Evolutionary conservation across 2,329 filamentous ascomycete species (phyloP).

Genomic region (Ascochyta rabiei): DNA sequence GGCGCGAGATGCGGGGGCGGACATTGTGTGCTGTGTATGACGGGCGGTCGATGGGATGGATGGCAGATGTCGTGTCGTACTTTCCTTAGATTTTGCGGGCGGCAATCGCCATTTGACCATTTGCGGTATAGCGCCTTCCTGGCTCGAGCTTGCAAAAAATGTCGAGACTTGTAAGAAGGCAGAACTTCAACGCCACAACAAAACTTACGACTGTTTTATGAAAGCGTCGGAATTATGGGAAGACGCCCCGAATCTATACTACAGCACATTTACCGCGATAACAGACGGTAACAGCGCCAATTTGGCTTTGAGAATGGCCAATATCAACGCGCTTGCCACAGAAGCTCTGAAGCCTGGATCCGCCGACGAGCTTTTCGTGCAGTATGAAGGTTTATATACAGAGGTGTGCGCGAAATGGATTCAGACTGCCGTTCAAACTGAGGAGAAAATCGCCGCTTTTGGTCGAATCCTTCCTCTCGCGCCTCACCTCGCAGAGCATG

Average conservation of each 20-base stretch:
- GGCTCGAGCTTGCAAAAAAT: slow-evolving; percentile 27
- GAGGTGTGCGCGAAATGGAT: slow-evolving; percentile 86
- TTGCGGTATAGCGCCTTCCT: slow-evolving; percentile 30
- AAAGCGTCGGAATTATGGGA: slow-evolving; percentile 46
- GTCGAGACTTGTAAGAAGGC: slow-evolving; percentile 21
- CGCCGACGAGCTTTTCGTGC: slow-evolving; percentile 75
- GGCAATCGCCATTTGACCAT: slow-evolving; percentile 15
- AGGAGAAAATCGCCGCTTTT: slow-evolving; percentile 68
- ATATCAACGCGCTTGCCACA: slow-evolving; percentile 36
- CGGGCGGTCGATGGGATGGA: slow-evolving; percentile 23
- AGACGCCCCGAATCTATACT: slow-evolving; percentile 34
- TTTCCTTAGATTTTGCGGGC: slow-evolving; percentile 40
- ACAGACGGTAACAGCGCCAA: slow-evolving; percentile 26
- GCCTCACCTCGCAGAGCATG: slow-evolving; percentile 76
- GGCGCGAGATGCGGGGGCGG: slow-evolving; percentile 52
- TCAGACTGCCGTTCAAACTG: slow-evolving; percentile 47
- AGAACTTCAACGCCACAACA: slow-evolving; percentile 24
- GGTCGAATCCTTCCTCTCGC: slow-evolving; percentile 81
- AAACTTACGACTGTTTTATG: slow-evolving; percentile 21
- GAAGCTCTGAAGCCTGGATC: slow-evolving; percentile 65
- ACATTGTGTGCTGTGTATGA: slow-evolving; percentile 47
- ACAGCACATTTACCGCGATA: slow-evolving; percentile 16
- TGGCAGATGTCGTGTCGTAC: slow-evolving; percentile 19
- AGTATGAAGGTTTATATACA: slow-evolving; percentile 76
- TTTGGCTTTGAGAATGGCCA: slow-evolving; percentile 33